Percentiles rank a stretch among this genome's conserved stretches.
Conservation (phyloP, 352 stramenopile genomes). For the Pythium aphanidermatum region DNA sequence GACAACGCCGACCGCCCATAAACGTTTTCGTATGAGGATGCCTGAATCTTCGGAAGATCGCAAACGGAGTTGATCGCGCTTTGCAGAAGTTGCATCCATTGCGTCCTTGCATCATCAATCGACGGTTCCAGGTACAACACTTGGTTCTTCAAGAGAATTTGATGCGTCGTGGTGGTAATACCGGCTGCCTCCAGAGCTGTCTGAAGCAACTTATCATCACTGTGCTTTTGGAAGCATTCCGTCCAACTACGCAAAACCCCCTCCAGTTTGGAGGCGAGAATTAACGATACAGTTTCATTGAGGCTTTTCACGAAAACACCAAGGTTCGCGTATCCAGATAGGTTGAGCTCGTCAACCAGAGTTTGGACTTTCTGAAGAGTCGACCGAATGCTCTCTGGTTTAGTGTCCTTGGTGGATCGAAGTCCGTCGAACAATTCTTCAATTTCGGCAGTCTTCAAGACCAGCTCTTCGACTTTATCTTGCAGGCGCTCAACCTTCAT, state of each 20-base stretch:
- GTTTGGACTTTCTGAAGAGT: constrained; percentile 89
- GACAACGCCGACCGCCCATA: constrained; percentile 61
- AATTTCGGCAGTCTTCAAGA: constrained; percentile 91
- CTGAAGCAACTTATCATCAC: constrained; percentile 56
- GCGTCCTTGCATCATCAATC: constrained; percentile 87
- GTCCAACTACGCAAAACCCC: constrained; percentile 60
- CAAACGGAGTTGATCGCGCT: constrained; percentile 92
- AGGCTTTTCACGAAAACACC: constrained; percentile 89
- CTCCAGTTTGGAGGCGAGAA: constrained; percentile 82
- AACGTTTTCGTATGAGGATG: constrained; percentile 84
- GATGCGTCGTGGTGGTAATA: constrained; percentile 60
- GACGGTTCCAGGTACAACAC: constrained; percentile 95
- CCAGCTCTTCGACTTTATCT: constrained; percentile 97
- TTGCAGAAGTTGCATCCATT: constrained; percentile 91
- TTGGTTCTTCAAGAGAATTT: constrained; percentile 96
- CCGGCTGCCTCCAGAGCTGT: constrained; percentile 34
- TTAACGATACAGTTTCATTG: constrained; percentile 79
- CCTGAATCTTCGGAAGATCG: constrained; percentile 87
- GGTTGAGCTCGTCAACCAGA: constrained; percentile 92
- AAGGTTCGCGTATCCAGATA: constrained; percentile 93
- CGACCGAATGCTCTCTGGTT: constrained; percentile 32
- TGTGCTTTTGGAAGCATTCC: constrained; percentile 49
- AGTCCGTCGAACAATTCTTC: constrained; percentile 87
- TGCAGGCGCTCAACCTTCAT: constrained; percentile 95
- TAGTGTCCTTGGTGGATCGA: constrained; percentile 49